These are phyloP conservation scores for Phialemoniopsis sp. DNA, from an alignment of 2,329 filamentous ascomycete genomes.

Conservation along the genomic window DNA sequence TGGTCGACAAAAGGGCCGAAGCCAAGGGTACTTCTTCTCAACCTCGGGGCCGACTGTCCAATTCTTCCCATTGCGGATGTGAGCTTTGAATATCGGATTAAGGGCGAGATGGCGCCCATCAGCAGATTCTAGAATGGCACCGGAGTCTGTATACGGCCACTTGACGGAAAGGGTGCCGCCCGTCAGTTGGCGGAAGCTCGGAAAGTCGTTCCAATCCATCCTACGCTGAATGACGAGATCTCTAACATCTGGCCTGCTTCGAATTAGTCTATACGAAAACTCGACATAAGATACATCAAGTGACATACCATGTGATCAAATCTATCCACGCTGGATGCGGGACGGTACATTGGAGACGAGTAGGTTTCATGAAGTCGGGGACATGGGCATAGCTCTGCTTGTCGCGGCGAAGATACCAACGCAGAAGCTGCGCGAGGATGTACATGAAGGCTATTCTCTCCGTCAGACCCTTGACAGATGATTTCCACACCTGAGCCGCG, in stretches of 20 bases:
- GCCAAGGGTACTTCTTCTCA: neutral
- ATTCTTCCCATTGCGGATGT: neutral
- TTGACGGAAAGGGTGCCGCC: constrained; percentile 5
- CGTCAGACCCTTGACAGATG: constrained; percentile 1
- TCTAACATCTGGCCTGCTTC: constrained; percentile 3
- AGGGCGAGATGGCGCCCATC: constrained; percentile 2
- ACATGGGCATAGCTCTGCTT: constrained; percentile 6
- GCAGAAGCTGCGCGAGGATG: constrained; percentile 3
- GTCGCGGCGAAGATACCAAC: constrained; percentile 5
- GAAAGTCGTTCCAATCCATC: constrained; percentile 2
- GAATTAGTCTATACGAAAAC: too few relatives aligned
- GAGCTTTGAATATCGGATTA: constrained; percentile 7
- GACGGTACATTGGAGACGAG: constrained; percentile 13
- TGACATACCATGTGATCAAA: constrained; percentile 3
- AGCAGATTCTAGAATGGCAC: neutral
- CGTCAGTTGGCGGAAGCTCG: constrained; percentile 1
- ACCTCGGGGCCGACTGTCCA: neutral
- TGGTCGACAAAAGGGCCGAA: neutral
- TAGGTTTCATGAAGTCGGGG: constrained; percentile 12
- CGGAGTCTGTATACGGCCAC: constrained; percentile 7
- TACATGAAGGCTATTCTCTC: constrained; percentile 4
- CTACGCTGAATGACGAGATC: constrained; percentile 6
- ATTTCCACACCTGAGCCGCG: constrained; percentile 5
- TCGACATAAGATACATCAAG: too few relatives aligned
- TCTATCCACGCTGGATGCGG: constrained; percentile 10